Evolutionary conservation across 2,329 filamentous ascomycete species (phyloP), one percentile per base, ranked within the genome.

Genomic region (Neofusicoccum kwambonambiense): DNA sequence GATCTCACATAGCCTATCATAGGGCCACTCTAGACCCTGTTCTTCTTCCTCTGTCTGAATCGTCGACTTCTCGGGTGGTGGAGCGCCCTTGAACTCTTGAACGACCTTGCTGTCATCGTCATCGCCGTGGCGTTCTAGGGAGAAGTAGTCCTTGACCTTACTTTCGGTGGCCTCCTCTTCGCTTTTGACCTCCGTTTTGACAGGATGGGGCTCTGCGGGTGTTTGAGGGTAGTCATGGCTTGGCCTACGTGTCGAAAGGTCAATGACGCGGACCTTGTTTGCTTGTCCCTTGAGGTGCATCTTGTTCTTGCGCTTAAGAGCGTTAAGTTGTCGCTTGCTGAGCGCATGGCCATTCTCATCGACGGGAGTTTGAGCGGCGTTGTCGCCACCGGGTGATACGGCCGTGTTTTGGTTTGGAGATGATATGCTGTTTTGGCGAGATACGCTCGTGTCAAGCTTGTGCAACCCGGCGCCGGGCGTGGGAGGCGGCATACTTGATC

Each of bases 61-160:
- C 64, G 95, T 87, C 0, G 94, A 92, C 75, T 97, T 95, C 74
- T 97, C 92, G 2, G 91, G 87, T 9, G 92, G 81, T 3, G 88
- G 80, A 1, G 89, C 86, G 3, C 95, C 96, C 76, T 98, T 98
- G 82, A 96, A 98, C 73, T 99, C 95, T 50, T 93, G 92, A 31
- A 98, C 90, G 15, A 99, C 88, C 75, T 97, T 97, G 4, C 89
- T 88, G 54, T 96, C 92, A 74, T 99, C 95, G 67, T 98, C 93
- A 3, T 90, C 84, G 49, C 91, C 89, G 39, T 86, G 82, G 58
- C 92, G 87, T 17, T 97, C 94, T 15, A 97, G 84, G 35, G 88
- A 96, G 78, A 99, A 97, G 76, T 97, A 98, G 71, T 99, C 95
- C 19, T 86, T 69, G 52, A 72, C 64, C 13, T 72, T 71, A 17